A percentile compares a stretch with the other conserved stretches of the same genome.
Evolutionary conservation across 441 rosid species (phyloP).

Genomic region (Jatropha podagrica): DNA sequence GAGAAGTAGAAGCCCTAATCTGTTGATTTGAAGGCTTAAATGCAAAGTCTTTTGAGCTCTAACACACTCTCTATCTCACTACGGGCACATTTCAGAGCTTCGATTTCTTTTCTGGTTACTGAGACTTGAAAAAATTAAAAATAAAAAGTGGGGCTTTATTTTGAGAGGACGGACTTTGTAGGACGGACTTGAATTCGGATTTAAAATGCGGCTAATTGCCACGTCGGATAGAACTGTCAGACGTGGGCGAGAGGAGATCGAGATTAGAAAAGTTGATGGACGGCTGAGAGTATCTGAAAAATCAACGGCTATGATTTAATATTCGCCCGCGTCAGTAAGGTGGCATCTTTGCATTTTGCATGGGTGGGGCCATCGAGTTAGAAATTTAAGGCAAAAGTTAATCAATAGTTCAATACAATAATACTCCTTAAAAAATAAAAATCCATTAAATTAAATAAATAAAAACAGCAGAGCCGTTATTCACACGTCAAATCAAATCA

Average conservation of each 20-base stretch:
- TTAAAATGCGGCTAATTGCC: conserved; percentile 67
- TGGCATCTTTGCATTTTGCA: conserved; percentile 14
- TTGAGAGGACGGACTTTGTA: conserved; percentile 15
- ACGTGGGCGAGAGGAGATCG: conserved; percentile 15
- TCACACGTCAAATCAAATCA: too few relatives aligned
- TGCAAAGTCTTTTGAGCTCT: conserved; percentile 7
- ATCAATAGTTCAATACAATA: too few relatives aligned
- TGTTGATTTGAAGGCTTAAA: conserved; percentile 4
- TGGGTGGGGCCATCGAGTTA: conserved; percentile 18
- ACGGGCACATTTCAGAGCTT: not conserved
- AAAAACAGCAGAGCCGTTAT: too few relatives aligned
- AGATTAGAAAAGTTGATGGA: conserved; percentile 18
- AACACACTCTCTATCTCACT: not conserved
- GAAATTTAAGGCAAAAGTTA: not conserved
- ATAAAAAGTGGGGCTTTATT: not conserved
- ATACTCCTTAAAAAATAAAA: too few relatives aligned
- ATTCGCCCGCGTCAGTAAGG: conserved; percentile 14
- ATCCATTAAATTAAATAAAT: too few relatives aligned
- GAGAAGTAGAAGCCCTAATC: conserved; percentile 22
- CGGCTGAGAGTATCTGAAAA: conserved; percentile 36
- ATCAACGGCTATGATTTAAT: conserved; percentile 32
- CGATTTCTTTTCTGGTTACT: conserved; percentile 22
- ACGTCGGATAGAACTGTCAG: conserved; percentile 40
- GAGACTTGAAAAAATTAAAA: not conserved
- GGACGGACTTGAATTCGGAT: conserved; percentile 68